phyloP scores from a whole-genome alignment of 345 rosid genomes.

The Erucastrum elatum region DNA sequence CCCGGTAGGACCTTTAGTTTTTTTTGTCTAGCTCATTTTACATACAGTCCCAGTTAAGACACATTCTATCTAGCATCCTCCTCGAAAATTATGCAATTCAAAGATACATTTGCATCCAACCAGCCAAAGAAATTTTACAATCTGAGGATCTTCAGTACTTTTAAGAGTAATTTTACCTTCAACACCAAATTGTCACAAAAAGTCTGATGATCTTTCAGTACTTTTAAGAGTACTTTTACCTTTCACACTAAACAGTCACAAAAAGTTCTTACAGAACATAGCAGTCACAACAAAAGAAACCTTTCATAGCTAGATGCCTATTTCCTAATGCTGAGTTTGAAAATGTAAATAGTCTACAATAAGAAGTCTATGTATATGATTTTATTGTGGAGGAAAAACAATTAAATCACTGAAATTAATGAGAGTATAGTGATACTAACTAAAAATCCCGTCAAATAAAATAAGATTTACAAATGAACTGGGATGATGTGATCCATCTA shows the following conservation, averaged over 20 bases:
- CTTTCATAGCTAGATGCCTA: neutral
- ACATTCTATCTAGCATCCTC: neutral
- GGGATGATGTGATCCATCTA: too few relatives aligned
- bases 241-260: neutral
- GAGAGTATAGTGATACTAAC: too few relatives aligned
- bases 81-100: neutral
- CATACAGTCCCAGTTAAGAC: neutral
- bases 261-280: neutral
- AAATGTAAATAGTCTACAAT: neutral
- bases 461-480: too few relatives aligned
- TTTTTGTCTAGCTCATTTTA: neutral
- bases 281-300: neutral
- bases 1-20: conserved; percentile 8
- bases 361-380: neutral
- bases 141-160: neutral
- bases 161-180: neutral
- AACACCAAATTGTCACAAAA: neutral
- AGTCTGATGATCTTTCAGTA: neutral
- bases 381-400: too few relatives aligned
- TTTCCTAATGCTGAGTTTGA: neutral
- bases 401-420: too few relatives aligned
- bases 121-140: neutral
- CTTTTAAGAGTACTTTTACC: neutral
- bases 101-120: neutral
- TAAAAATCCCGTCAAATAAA: too few relatives aligned